phyloP scores from a whole-genome alignment of 345 rosid genomes.

The Eucalyptus sp. region DNA sequence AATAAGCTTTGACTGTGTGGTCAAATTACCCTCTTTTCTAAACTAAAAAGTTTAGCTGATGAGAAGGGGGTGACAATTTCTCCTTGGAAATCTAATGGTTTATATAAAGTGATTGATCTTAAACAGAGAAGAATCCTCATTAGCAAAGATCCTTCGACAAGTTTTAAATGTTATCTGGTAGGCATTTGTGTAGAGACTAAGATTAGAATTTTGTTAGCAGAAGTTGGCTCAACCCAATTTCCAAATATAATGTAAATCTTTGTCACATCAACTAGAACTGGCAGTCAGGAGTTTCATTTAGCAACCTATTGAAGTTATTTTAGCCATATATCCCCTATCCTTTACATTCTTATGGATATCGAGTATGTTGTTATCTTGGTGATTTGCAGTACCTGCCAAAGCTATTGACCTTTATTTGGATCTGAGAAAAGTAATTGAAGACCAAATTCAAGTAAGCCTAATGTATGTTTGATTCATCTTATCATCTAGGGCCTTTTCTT shows the following conservation, averaged over 20 bases:
- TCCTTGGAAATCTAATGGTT: neutral
- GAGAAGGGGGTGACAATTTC: neutral
- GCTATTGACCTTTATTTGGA: conserved; percentile 83
- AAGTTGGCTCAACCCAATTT: neutral
- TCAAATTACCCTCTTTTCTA: neutral
- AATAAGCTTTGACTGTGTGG: neutral
- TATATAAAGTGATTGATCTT: neutral
- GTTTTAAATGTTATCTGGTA: neutral
- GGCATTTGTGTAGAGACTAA: neutral
- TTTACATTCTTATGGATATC: neutral
- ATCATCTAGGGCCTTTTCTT: neutral
- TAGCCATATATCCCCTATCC: neutral
- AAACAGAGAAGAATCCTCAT: neutral
- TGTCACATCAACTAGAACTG: neutral
- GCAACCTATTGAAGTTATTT: neutral
- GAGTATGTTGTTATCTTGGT: neutral
- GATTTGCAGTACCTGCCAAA: conserved; percentile 58
- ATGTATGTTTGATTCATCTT: neutral
- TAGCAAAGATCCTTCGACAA: neutral
- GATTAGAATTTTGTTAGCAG: neutral
- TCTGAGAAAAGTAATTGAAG: conserved; percentile 63
- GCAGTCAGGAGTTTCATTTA: neutral
- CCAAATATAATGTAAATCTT: neutral
- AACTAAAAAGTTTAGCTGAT: neutral
- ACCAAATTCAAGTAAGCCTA: conserved; percentile 54